phyloP scores from a whole-genome alignment of 495 filamentous ascomycete species.

The Trichoderma erinaceum region DNA sequence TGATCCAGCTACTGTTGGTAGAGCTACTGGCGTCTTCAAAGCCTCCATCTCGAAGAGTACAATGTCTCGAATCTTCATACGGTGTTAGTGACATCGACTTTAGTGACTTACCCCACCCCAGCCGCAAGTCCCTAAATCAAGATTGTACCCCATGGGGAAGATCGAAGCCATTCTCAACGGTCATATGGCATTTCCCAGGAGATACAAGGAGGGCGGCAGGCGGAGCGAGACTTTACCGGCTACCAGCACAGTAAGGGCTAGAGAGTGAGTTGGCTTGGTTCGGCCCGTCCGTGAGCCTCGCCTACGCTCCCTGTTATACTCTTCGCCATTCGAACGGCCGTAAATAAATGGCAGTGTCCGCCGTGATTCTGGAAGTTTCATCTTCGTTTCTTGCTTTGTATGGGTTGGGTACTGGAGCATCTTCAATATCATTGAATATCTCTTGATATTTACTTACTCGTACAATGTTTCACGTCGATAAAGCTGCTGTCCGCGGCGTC shows the following conservation, averaged over 20 bases:
- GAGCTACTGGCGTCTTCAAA: too few species aligned
- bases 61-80: not conserved
- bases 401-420: not conserved
- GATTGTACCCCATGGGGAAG: conserved; percentile 10
- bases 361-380: not conserved
- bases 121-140: not conserved
- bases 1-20: too few species aligned
- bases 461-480: conserved; percentile 15
- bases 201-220: not conserved
- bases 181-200: not conserved
- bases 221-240: not conserved
- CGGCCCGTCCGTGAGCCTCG: conserved; percentile 4
- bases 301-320: not conserved
- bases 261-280: conserved; percentile 2
- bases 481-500: conserved; percentile 13
- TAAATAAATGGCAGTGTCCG: not conserved
- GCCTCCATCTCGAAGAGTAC: not conserved
- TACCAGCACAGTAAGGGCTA: not conserved
- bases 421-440: not conserved
- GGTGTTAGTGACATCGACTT: not conserved
- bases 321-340: not conserved
- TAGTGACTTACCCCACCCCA: not conserved
- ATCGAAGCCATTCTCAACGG: not conserved
- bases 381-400: not conserved
- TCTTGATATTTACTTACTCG: not conserved